Percentiles rank a stretch among this genome's conserved stretches.
phyloP scores from a whole-genome alignment of 768 basidiomycete genomes.

The Leccinum barrowsii region DNA sequence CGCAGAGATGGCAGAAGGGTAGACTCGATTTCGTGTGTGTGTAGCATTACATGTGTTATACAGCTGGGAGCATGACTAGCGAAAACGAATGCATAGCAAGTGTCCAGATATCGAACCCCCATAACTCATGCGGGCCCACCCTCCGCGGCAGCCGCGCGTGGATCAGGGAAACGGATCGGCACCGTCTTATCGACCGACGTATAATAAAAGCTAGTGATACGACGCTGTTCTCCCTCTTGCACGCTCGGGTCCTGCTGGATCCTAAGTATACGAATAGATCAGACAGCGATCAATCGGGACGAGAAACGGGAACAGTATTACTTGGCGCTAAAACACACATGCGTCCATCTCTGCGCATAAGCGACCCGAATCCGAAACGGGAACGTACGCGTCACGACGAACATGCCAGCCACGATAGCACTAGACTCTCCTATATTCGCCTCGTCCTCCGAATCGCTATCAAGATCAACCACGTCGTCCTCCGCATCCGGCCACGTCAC shows the following conservation, averaged over 20 bases:
- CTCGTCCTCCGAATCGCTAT: neutral
- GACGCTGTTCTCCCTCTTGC: conserved; percentile 18
- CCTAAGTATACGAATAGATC: conserved; percentile 8
- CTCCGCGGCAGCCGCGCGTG: conserved; percentile 6
- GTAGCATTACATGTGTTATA: conserved; percentile 5
- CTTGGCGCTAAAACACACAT: conserved; percentile 40
- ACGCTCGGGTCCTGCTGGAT: conserved; percentile 22
- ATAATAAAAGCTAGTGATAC: conserved; percentile 36
- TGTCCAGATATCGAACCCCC: neutral
- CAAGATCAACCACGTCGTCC: neutral
- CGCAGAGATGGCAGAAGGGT: conserved; percentile 50
- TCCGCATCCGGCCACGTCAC: conserved; percentile 35
- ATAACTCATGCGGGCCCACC: neutral
- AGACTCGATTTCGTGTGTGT: neutral
- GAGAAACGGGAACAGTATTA: conserved; percentile 4
- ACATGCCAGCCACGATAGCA: conserved; percentile 38
- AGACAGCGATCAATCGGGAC: too few species aligned
- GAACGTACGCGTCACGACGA: conserved; percentile 37
- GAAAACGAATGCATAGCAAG: neutral
- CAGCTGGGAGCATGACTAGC: neutral
- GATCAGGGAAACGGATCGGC: conserved; percentile 31
- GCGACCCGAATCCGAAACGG: conserved; percentile 39
- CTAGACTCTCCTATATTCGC: too few species aligned
- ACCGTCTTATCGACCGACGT: conserved; percentile 30
- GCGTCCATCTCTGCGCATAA: conserved; percentile 34